A percentile compares a stretch with the other conserved stretches of the same genome.
Evolutionary conservation across 192 early-diverging fungal genomes (phyloP).

Genomic region (Backusella luteola): DNA sequence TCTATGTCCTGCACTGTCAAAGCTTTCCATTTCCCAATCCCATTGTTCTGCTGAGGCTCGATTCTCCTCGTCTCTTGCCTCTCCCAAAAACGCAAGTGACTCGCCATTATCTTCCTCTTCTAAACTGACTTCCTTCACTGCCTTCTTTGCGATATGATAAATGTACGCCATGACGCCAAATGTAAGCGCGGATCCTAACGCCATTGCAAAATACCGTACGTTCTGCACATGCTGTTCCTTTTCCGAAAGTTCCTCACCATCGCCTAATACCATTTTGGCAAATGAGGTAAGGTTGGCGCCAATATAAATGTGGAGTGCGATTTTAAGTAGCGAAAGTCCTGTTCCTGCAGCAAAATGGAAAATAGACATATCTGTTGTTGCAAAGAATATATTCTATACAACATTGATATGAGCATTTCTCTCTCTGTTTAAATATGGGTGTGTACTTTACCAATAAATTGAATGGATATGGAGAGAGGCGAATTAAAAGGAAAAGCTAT

Average conservation of each 20-base stretch:
- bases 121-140: slow-evolving; percentile 41
- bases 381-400: slow-evolving; percentile 49
- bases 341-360: slow-evolving; percentile 46
- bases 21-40: slow-evolving; percentile 12
- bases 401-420: not conserved
- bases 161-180: slow-evolving; percentile 51
- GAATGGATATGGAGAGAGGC: slow-evolving; percentile 73
- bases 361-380: slow-evolving; percentile 53
- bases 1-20: not conserved
- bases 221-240: slow-evolving; percentile 22
- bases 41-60: slow-evolving; percentile 1
- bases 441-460: slow-evolving; percentile 45
- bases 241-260: slow-evolving; percentile 16
- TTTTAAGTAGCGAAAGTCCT: slow-evolving; percentile 54
- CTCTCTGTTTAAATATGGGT: not conserved
- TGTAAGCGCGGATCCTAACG: slow-evolving; percentile 33
- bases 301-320: slow-evolving; percentile 60
- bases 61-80: slow-evolving; percentile 7
- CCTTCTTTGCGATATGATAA: slow-evolving; percentile 41
- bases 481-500: slow-evolving; percentile 63
- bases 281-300: slow-evolving; percentile 56
- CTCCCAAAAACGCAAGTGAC: slow-evolving; percentile 16
- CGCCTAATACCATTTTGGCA: slow-evolving; percentile 33
- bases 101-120: slow-evolving; percentile 16
- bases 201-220: slow-evolving; percentile 24